Base-by-base conservation (phyloP, 2,329 filamentous ascomycete species). In the Talaromyces atroroseus region DNA sequence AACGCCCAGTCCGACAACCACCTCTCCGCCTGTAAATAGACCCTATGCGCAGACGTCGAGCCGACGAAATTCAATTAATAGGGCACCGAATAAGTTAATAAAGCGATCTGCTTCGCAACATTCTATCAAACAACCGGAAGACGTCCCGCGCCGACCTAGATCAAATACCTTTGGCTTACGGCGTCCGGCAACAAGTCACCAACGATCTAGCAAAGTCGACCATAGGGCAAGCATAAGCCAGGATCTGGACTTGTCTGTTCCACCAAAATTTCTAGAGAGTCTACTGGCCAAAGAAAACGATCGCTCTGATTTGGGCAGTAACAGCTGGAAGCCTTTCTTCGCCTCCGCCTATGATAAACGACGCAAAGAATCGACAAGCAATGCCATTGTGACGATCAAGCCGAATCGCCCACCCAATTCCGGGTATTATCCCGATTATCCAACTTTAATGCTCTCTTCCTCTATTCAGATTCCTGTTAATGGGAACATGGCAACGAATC, bases 181-280 rank as follows among this genome's bases (percentile, higher is more conserved):
- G 56, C 76, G 83, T 58, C 83, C 83, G 47, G 82, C 82, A 16
- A 86, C 83, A 12, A 86, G 83, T 67, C 81, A 86, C 67, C 82
- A 86, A 65, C 75, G 83, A 52, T 81, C 80, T 24, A 79, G 78
- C 47, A 80, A 78, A 8, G 71, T 82, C 59, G 76, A 78, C 58
- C 71, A 54, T 47, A 47, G 40, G 34, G 21, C 48, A 21, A 58
- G 52, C 49, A 21, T 49, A 26, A 49, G 49, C 20, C 47, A 49
- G 26, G 48, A 52, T 21, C n/a, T 24, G 7, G 52, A 53, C 24
- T 45, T 34, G 24, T 38, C 47, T 18, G 44, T 29, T 50, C 26
- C 51, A 46, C 46, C 46, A 10, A 29, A 34, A 6, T 54, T 54
- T 54, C 23, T 45, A 20, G 56, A 54, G 40, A 54, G 42, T 20